Evolutionary conservation across 352 stramenopile genomes (phyloP).

Genomic region (Globisporangium iwayamae): DNA sequence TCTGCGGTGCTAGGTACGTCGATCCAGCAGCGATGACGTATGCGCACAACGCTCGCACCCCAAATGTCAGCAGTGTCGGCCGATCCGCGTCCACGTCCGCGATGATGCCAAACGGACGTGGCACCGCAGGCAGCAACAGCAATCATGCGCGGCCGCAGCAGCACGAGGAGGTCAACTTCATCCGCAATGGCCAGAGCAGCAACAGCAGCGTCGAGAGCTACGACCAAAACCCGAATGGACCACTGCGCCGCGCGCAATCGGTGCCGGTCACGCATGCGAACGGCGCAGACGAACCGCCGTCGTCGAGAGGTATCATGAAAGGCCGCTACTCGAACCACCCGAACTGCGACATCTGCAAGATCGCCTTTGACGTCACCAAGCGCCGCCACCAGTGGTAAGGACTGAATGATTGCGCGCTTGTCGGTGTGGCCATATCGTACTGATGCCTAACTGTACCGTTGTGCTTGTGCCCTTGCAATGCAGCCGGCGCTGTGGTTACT

Average conservation of each 20-base stretch:
- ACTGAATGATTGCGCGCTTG: too few species aligned
- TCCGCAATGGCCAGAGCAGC: constrained; percentile 2
- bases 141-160: neutral
- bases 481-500: constrained; percentile 50
- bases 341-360: constrained; percentile 60
- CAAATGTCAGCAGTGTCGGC: neutral
- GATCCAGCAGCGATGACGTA: neutral
- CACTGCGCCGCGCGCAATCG: constrained; percentile 10
- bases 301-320: constrained; percentile 27
- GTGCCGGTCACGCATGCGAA: neutral
- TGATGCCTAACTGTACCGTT: neutral
- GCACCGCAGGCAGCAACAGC: neutral
- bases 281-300: neutral
- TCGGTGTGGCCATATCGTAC: too few species aligned
- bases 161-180: neutral
- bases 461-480: constrained; percentile 2
- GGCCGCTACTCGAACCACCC: constrained; percentile 57
- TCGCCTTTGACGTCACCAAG: constrained; percentile 59
- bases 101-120: neutral
- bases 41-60: neutral
- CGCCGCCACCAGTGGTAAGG: constrained; percentile 56
- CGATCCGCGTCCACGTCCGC: constrained; percentile 2
- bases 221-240: neutral
- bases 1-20: constrained; percentile 14
- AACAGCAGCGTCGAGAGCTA: constrained; percentile 15